Evolutionary conservation across 2,329 filamentous ascomycete genomes (phyloP), one percentile per base, ranked within the genome.

Genomic region (Phialocephala sp.): DNA sequence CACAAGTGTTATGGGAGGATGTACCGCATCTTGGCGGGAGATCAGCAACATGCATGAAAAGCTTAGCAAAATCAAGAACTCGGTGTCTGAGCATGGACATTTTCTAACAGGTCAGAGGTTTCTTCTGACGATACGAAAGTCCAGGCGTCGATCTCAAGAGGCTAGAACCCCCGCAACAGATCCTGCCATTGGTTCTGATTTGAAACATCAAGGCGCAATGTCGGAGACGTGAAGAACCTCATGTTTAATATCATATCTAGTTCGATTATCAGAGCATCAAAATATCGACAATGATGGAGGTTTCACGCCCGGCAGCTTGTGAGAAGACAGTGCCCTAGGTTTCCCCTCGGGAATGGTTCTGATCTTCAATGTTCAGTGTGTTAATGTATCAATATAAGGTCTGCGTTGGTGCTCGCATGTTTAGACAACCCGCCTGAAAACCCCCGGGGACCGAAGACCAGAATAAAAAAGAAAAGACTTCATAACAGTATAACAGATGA

Each of bases 381-480:
- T 65, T 69, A 70, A 63, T 68, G 66, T 71, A 70, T 72, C 66
- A 68, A 74, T 65, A 71, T 64, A 61, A 71, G 50, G 60, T 60
- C 64, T 43, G 58, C 60, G 62, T 22, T 64, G 64, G 57, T 59
- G 66, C 68, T 69, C 63, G 67, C 45, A 63, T 60, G 62, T 59
- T 50, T 66, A 65, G 64, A 69, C 63, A 65, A 67, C 65, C 68
- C 68, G 50, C 69, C 67, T 62, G 63, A 63, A 69, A 67, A 71
- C 55, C 64, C 69, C 66, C 66, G 36, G 66, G 63, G 63, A 63
- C 65, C 39, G 56, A 66, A 24, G 55, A 71, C 54, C 56, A 66
- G 32, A 62, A 59, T 69, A 67, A 43, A 62, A 61, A 52, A 61
- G 69, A 65, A 66, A 56, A 58, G 60, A 62, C 60, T 63, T 61